Conservation (phyloP, 1,284 basidiomycete genomes). For the Wolfiporia cocos region DNA sequence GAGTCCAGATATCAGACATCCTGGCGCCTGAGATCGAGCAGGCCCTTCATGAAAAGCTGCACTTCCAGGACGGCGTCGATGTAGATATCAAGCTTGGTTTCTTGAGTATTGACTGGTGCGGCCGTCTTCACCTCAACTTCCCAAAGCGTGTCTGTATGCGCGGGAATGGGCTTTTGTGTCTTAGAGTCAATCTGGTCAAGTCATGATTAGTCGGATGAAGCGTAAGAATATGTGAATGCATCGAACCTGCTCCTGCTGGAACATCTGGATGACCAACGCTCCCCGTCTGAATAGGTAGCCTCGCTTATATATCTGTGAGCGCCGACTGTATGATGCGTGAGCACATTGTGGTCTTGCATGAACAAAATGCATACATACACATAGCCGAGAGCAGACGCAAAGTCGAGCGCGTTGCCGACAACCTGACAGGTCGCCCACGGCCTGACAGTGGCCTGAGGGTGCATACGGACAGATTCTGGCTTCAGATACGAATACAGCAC, state of each 20-base stretch:
- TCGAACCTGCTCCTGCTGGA: slow-evolving; percentile 71
- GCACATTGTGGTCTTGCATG: not conserved
- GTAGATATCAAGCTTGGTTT: slow-evolving; percentile 53
- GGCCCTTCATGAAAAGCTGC: slow-evolving; percentile 72
- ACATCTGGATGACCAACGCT: slow-evolving; percentile 67
- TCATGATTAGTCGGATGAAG: not conserved
- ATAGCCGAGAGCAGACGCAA: slow-evolving; percentile 72
- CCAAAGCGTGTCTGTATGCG: slow-evolving; percentile 71
- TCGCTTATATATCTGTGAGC: slow-evolving; percentile 72
- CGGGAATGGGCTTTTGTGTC: slow-evolving; percentile 65
- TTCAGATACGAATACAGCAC: slow-evolving; percentile 71
- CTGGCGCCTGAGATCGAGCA: slow-evolving; percentile 65
- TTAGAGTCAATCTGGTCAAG: slow-evolving; percentile 52
- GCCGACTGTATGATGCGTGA: slow-evolving; percentile 36
- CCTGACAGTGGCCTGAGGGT: slow-evolving; percentile 76
- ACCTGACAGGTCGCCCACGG: slow-evolving; percentile 76
- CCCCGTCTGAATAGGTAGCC: slow-evolving; percentile 72
- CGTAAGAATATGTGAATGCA: not conserved
- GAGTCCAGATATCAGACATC: slow-evolving; percentile 47
- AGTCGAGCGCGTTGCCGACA: slow-evolving; percentile 68
- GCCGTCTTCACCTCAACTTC: slow-evolving; percentile 81
- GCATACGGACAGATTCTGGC: slow-evolving; percentile 68
- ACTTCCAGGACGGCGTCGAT: slow-evolving; percentile 73
- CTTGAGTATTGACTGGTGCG: slow-evolving; percentile 66
- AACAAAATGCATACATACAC: slow-evolving; percentile 38